phyloP scores from a whole-genome alignment of 148 eudicot genomes.

The Cornus florida region DNA sequence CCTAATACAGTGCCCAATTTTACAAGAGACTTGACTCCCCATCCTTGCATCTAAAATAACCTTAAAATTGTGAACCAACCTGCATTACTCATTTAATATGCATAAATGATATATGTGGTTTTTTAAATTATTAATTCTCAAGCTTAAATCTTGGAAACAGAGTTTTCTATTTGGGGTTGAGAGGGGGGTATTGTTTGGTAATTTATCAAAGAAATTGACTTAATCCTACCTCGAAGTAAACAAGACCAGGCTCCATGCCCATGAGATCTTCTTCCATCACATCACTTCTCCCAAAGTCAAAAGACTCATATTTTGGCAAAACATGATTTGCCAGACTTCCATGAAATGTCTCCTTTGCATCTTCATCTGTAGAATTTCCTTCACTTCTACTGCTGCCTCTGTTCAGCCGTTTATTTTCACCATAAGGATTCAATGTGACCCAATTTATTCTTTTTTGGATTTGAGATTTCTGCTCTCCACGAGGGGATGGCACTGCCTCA shows the following conservation, averaged over 20 bases:
- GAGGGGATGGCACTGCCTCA: slow-evolving; percentile 47
- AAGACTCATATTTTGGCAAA: slow-evolving; percentile 84
- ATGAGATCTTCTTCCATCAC: slow-evolving; percentile 96
- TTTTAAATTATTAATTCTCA: background rate
- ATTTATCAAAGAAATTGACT: slow-evolving; percentile 1
- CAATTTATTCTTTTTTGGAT: slow-evolving; percentile 72
- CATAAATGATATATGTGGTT: background rate
- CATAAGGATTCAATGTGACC: slow-evolving; percentile 85
- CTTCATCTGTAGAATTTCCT: slow-evolving; percentile 23
- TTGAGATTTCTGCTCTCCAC: slow-evolving; percentile 44
- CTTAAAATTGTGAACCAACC: background rate
- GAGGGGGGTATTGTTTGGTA: background rate
- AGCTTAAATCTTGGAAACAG: background rate
- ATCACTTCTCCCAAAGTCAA: slow-evolving; percentile 74
- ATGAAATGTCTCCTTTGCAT: slow-evolving; percentile 23
- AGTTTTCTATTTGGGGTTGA: too few species aligned
- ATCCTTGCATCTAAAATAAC: background rate
- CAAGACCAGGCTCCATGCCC: slow-evolving; percentile 94
- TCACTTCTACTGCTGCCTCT: slow-evolving; percentile 28
- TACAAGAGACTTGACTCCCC: background rate
- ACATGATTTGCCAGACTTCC: slow-evolving; percentile 27
- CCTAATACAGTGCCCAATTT: too few species aligned
- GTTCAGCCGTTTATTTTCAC: slow-evolving; percentile 49
- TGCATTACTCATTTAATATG: background rate
- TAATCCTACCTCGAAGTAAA: slow-evolving; percentile 84